Conservation (phyloP, 345 rosid species). For the Brassica incana region DNA sequence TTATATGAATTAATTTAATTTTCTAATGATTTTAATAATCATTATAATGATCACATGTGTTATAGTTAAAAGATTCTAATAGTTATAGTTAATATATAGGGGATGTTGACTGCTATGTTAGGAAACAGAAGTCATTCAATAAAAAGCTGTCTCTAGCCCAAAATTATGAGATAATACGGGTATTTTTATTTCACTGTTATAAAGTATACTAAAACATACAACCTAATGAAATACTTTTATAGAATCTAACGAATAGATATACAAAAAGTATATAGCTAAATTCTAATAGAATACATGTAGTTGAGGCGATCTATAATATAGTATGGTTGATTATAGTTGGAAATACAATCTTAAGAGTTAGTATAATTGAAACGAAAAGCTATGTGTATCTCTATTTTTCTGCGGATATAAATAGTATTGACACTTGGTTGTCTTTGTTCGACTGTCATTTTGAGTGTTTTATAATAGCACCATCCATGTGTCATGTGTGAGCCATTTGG, state of each 20-base stretch:
- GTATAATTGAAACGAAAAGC: background rate
- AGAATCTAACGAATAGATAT: background rate
- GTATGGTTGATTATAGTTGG: background rate
- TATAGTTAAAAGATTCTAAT: no score
- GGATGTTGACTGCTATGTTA: background rate
- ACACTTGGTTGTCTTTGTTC: slow-evolving; percentile 4
- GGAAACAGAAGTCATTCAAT: background rate
- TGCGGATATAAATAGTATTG: background rate
- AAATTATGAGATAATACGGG: background rate
- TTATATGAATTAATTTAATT: no score
- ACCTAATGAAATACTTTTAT: background rate
- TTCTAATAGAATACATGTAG: background rate
- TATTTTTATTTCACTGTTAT: background rate
- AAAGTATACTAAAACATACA: background rate
- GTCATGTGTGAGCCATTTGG: slow-evolving; percentile 14
- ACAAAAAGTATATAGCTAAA: background rate
- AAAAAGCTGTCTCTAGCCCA: background rate
- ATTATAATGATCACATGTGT: no score
- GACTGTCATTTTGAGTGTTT: slow-evolving; percentile 1
- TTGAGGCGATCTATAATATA: background rate
- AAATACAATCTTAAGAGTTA: background rate
- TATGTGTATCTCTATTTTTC: background rate
- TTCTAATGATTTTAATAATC: no score
- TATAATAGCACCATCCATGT: background rate
- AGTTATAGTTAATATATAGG: background rate